Evolutionary conservation across 2,329 filamentous ascomycete genomes (phyloP).

Genomic region (Beauveria sp.): DNA sequence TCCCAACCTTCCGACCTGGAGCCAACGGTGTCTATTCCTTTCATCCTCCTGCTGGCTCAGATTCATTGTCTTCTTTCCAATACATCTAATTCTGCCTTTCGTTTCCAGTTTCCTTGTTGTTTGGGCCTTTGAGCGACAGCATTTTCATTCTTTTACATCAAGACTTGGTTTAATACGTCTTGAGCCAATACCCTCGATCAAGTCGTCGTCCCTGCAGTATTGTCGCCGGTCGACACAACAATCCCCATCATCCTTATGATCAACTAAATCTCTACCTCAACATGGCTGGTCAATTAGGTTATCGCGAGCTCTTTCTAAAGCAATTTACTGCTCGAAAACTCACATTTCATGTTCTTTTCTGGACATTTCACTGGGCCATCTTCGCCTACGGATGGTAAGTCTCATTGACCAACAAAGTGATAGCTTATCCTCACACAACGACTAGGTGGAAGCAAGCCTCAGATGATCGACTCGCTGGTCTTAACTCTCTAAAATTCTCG

Average conservation of each 20-base stretch:
- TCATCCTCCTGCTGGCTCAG: conserved; percentile 50
- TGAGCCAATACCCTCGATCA: background rate
- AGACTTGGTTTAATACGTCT: background rate
- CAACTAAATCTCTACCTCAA: conserved; percentile 19
- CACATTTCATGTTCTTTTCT: conserved; percentile 74
- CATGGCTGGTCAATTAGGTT: conserved; percentile 35
- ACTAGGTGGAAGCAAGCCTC: conserved; percentile 68
- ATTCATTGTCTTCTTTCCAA: conserved; percentile 32
- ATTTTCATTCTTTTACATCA: background rate
- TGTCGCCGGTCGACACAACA: conserved; percentile 51
- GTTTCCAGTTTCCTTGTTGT: background rate
- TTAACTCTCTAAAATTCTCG: conserved; percentile 79
- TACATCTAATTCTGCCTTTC: conserved; percentile 14
- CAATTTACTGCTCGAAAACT: conserved; percentile 66
- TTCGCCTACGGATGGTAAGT: conserved; percentile 81
- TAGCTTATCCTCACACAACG: conserved; percentile 13
- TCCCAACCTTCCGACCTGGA: conserved; percentile 10
- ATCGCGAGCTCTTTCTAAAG: conserved; percentile 43
- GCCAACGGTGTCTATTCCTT: conserved; percentile 16
- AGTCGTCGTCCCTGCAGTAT: background rate
- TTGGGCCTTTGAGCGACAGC: background rate
- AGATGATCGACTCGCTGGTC: conserved; percentile 60
- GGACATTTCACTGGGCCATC: conserved; percentile 68
- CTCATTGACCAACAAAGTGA: background rate
- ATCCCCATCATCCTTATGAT: conserved; percentile 15